Evolutionary conservation across 768 basidiomycete species (phyloP).

Genomic region (Leccinum subtestaceum): DNA sequence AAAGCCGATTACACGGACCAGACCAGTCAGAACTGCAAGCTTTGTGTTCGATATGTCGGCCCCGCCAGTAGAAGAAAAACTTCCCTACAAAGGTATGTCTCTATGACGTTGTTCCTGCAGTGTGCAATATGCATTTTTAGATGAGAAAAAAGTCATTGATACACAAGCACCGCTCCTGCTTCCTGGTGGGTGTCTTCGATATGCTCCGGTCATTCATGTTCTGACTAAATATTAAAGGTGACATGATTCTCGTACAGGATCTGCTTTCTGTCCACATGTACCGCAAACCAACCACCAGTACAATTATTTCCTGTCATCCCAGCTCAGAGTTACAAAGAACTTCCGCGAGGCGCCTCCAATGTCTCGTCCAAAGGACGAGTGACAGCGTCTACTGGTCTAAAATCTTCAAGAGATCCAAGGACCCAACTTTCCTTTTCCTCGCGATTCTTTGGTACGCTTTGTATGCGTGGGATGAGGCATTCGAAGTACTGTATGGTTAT

Average conservation of each 20-base stretch:
- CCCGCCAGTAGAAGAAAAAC: not conserved
- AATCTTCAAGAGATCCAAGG: constrained; percentile 30
- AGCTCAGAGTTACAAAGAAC: constrained; percentile 20
- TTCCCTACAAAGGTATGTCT: constrained; percentile 19
- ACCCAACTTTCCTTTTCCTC: constrained; percentile 56
- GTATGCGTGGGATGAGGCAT: constrained; percentile 61
- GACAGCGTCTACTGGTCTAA: constrained; percentile 36
- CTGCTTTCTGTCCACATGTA: constrained; percentile 55
- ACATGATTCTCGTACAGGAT: constrained; percentile 36
- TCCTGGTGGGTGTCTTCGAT: constrained; percentile 23
- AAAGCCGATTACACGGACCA: constrained; percentile 20
- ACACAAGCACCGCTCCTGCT: constrained; percentile 49
- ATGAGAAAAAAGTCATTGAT: constrained; percentile 40
- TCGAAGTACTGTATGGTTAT: constrained; percentile 50
- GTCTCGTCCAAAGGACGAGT: constrained; percentile 29
- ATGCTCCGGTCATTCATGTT: not conserved
- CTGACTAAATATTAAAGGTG: constrained; percentile 11
- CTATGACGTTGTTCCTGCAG: not conserved
- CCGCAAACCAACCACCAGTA: constrained; percentile 27
- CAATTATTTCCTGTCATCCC: constrained; percentile 34
- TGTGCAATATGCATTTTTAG: constrained; percentile 8
- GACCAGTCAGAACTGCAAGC: constrained; percentile 13
- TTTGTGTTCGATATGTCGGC: not conserved
- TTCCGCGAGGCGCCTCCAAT: constrained; percentile 30
- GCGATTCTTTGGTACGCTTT: constrained; percentile 56